These are phyloP conservation scores for Acacia pycnantha DNA, from an alignment of 331 rosid species.

Conservation along the genomic window DNA sequence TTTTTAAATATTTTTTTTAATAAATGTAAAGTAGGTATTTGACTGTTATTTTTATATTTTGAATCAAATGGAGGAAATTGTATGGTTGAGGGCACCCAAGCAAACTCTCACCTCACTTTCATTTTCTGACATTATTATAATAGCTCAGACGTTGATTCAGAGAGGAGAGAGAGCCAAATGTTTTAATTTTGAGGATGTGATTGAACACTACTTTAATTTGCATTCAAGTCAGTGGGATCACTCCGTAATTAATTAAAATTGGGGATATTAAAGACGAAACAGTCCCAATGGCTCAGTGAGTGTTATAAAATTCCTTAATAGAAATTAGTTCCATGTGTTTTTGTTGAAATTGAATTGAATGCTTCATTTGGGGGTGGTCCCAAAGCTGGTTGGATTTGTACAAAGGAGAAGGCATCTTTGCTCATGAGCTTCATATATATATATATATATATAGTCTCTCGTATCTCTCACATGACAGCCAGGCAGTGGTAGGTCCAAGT, in stretches of 20 bases:
- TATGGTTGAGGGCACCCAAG: constrained; percentile 38
- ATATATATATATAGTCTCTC: background rate
- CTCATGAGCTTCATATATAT: constrained; percentile 22
- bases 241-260: constrained; percentile 26
- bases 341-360: background rate
- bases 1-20: no score
- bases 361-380: constrained; percentile 29
- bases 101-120: constrained; percentile 36
- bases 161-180: constrained; percentile 20
- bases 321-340: background rate
- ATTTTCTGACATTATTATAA: constrained; percentile 43
- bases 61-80: background rate
- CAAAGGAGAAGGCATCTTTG: constrained; percentile 22
- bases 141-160: constrained; percentile 44
- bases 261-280: constrained; percentile 19
- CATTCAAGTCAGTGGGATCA: constrained; percentile 71
- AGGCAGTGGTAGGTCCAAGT: constrained; percentile 48
- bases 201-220: constrained; percentile 52
- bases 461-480: constrained; percentile 48
- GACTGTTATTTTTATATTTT: no score
- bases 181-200: constrained; percentile 35
- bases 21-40: no score
- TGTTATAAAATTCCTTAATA: constrained; percentile 6
- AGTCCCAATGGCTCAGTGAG: constrained; percentile 7
- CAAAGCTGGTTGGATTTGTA: constrained; percentile 11